Base-by-base conservation (phyloP, 2,329 filamentous ascomycete genomes). In the Xylariaceae sp. region DNA sequence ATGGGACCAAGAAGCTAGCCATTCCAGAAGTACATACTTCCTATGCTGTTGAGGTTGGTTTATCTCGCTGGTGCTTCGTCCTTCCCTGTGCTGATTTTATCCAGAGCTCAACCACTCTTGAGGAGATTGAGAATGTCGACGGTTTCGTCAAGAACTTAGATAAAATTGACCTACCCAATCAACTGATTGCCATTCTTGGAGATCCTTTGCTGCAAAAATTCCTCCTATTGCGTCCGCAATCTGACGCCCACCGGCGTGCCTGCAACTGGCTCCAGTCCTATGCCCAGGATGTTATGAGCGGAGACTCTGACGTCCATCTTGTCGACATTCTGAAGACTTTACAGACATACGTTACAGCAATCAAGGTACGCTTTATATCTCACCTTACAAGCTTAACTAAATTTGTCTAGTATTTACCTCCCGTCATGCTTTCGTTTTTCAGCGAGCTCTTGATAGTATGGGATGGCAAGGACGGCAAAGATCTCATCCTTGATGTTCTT, bases 121-220 rank as follows among this genome's bases (percentile, higher is more conserved):
- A 95, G 63, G 90, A 95, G 62, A 82, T 95, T 47, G 86, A 90
- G 58, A 84, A 76, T 53, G 83, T 83, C 11, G 74, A 82, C 19
- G 76, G 81, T 44, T 85, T 95, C 52, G 84, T 90, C 6, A 78
- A 80, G 40, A 86, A 81, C 49, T 68, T 95, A 9, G 89, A 95
- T 58, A 87, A 78, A 57, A 83, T 95, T 22, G 87, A 94, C 66
- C 71, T 90, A 38, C 90, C 90, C 0, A 90, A 87, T 55, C 90
- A 95, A 67, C 75, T 95, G 2, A 82, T 90, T 38, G 87, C 90
- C 5, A 82, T 88, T 4, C 72, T 95, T 12, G 81, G 80, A 2
- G 87, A 95, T 61, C 86, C 86, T 3, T 72, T 95, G 30, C 77
- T 92, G 1, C 89, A 92, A 64, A 94, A 92, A 62, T 74, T 92